Conservation (phyloP, 345 rosid species). For the Limnanthes douglasii region DNA sequence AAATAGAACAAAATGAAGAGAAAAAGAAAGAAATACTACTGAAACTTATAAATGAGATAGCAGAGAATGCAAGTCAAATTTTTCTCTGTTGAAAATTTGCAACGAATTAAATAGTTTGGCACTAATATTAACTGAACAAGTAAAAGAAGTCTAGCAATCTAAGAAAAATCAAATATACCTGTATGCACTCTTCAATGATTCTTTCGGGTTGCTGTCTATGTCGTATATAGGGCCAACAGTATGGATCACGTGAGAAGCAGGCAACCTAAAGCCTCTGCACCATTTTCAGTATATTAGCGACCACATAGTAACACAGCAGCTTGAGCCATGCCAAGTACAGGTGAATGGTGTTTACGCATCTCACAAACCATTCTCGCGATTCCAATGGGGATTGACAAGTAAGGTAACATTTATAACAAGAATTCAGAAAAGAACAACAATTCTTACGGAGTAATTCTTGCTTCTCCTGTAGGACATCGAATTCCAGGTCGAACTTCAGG, state of each 20-base stretch:
- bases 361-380: too few relatives aligned
- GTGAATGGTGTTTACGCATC: not conserved
- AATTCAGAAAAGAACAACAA: not conserved
- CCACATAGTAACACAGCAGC: constrained; percentile 2
- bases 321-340: not conserved
- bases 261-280: constrained; percentile 66
- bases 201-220: constrained; percentile 28
- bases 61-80: too few relatives aligned
- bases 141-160: too few relatives aligned
- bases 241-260: constrained; percentile 62
- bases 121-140: too few relatives aligned
- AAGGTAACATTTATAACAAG: too few relatives aligned
- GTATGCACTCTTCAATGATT: constrained; percentile 44
- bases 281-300: constrained; percentile 3
- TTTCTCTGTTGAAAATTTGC: too few relatives aligned
- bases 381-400: too few relatives aligned
- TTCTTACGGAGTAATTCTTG: constrained; percentile 64
- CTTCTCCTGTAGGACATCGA: constrained; percentile 80
- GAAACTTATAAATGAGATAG: not conserved
- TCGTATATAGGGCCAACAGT: constrained; percentile 75
- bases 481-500: constrained; percentile 53
- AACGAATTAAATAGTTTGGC: too few relatives aligned
- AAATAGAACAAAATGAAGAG: too few relatives aligned
- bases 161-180: too few relatives aligned
- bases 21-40: not conserved